Evolutionary conservation across 768 basidiomycete species (phyloP).

Genomic region (Obba rivulosa): DNA sequence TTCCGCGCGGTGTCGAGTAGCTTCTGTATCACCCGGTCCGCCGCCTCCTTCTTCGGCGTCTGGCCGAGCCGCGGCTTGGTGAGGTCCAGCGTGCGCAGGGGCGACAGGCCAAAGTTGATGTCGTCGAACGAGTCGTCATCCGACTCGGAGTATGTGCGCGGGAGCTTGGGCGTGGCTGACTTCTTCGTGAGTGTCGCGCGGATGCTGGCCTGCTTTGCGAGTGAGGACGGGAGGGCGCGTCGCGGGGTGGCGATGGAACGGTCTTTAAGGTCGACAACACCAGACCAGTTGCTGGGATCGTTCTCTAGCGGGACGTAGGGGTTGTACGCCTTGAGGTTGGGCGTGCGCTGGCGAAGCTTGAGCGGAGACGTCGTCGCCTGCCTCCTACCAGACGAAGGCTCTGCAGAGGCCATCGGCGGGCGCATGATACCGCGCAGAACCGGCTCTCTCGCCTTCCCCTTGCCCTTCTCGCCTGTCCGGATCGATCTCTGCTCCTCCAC

Average conservation of each 20-base stretch:
- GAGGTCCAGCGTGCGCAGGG: conserved; percentile 51
- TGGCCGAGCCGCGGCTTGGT: conserved; percentile 42
- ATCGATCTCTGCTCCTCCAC: background rate
- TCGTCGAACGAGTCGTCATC: conserved; percentile 35
- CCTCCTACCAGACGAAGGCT: conserved; percentile 6
- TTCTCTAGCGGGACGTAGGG: conserved; percentile 54
- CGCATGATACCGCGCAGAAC: conserved; percentile 47
- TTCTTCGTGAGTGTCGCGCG: conserved; percentile 3
- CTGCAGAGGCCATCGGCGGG: conserved; percentile 37
- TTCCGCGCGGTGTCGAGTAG: conserved; percentile 35
- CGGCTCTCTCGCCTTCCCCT: conserved; percentile 43
- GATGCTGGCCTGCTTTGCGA: conserved; percentile 6
- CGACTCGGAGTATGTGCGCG: conserved; percentile 1
- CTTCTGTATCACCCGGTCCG: conserved; percentile 60
- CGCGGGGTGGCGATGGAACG: conserved; percentile 45
- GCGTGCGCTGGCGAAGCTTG: conserved; percentile 55
- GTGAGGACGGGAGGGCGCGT: conserved; percentile 20
- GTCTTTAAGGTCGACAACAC: conserved; percentile 66
- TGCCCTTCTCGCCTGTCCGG: conserved; percentile 22
- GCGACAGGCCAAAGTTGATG: conserved; percentile 38
- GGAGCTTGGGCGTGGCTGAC: conserved; percentile 9
- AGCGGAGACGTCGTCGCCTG: conserved; percentile 40
- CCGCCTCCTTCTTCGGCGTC: conserved; percentile 72
- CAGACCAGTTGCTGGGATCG: conserved; percentile 57
- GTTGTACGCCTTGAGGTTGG: conserved; percentile 48